Conservation (phyloP, 2,329 filamentous ascomycete genomes). For the Ophiostoma himal-ulmi region DNA sequence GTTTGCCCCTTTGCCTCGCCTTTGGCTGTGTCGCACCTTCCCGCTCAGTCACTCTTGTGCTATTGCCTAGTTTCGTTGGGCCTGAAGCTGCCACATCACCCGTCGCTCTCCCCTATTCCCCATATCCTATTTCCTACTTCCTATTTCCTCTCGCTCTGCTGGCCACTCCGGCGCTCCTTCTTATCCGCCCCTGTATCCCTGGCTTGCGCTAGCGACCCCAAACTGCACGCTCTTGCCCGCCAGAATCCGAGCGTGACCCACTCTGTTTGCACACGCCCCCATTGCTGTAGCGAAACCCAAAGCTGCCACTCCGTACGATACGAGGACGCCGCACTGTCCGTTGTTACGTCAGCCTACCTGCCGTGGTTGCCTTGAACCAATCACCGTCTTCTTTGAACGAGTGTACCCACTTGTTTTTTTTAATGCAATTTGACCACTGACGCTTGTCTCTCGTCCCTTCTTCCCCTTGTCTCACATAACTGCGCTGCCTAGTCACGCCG, state of each 20-base stretch:
- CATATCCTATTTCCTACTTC: slow-evolving; percentile 12
- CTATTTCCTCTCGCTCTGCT: not conserved
- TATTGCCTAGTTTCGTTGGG: slow-evolving; percentile 27
- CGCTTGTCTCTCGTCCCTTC: not conserved
- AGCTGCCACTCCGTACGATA: slow-evolving; percentile 19
- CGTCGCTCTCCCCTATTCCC: slow-evolving; percentile 13
- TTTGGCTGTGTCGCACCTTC: slow-evolving; percentile 18
- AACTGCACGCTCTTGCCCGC: slow-evolving; percentile 10
- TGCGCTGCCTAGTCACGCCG: slow-evolving; percentile 12
- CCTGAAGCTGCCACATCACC: slow-evolving; percentile 32
- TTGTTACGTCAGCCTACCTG: slow-evolving; percentile 28
- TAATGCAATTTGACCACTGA: not conserved
- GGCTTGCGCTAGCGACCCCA: slow-evolving; percentile 17
- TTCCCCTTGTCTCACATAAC: not conserved
- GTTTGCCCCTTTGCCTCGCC: slow-evolving; percentile 9
- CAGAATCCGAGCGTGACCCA: slow-evolving; percentile 21
- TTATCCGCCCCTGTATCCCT: slow-evolving; percentile 14
- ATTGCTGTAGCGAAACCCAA: slow-evolving; percentile 10
- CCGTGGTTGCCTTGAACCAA: not conserved
- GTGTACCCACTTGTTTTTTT: not conserved
- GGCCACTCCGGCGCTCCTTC: not conserved
- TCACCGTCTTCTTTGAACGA: not conserved
- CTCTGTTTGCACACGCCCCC: slow-evolving; percentile 13
- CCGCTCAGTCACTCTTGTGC: slow-evolving; percentile 12
- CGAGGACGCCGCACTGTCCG: slow-evolving; percentile 12